Evolutionary conservation across 495 filamentous ascomycete species (phyloP).

Genomic region (Trichoderma reesei): DNA sequence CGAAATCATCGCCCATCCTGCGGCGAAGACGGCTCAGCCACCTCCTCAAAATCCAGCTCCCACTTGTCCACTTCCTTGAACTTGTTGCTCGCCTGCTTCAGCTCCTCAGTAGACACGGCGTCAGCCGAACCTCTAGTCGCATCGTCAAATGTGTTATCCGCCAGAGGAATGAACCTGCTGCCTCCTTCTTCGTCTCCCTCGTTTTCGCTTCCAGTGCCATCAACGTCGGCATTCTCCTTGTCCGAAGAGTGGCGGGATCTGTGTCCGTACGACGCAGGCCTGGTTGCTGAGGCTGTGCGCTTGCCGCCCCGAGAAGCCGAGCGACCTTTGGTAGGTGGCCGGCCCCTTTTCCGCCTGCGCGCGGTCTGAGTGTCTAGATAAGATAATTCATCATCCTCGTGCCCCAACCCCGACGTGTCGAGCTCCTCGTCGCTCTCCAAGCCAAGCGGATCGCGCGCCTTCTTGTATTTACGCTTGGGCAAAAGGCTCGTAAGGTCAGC

Average conservation of each 20-base stretch:
- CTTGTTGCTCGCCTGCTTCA: slow-evolving; percentile 36
- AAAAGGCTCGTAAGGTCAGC: slow-evolving; percentile 34
- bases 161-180: slow-evolving; percentile 15
- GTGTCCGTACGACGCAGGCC: neutral
- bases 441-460: slow-evolving; percentile 11
- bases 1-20: slow-evolving; percentile 1
- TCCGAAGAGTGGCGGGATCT: slow-evolving; percentile 23
- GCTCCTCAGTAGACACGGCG: slow-evolving; percentile 26
- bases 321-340: slow-evolving; percentile 9
- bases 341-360: slow-evolving; percentile 1
- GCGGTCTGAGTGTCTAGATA: slow-evolving; percentile 19
- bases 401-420: slow-evolving; percentile 20
- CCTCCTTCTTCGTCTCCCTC: slow-evolving; percentile 18
- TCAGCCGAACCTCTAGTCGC: slow-evolving; percentile 23
- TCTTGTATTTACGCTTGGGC: slow-evolving; percentile 23
- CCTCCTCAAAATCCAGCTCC: slow-evolving; percentile 39
- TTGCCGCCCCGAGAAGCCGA: slow-evolving; percentile 10
- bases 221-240: slow-evolving; percentile 28
- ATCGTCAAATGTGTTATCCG: slow-evolving; percentile 14
- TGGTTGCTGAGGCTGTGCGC: neutral
- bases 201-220: slow-evolving; percentile 11
- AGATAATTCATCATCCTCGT: slow-evolving; percentile 30
- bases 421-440: slow-evolving; percentile 21
- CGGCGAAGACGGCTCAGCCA: slow-evolving; percentile 26
- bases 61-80: slow-evolving; percentile 43